A percentile compares a stretch with the other conserved stretches of the same genome.
Evolutionary conservation across 2,329 filamentous ascomycete species (phyloP).

Genomic region (Cadophora luteo-olivacea): DNA sequence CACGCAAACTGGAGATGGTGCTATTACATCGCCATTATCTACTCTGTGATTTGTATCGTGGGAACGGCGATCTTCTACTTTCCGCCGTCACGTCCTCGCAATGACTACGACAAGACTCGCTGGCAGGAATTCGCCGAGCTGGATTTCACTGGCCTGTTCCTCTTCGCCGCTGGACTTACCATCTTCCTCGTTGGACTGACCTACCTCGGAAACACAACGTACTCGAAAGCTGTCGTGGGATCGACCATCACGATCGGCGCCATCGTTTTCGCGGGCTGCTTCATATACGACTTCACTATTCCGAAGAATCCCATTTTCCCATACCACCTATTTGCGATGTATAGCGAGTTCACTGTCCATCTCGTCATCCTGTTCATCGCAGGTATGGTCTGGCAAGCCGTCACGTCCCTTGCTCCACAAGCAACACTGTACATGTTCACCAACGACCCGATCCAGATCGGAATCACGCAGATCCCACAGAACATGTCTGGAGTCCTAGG

Average conservation of each 20-base stretch:
- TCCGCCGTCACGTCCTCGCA: constrained; percentile 52
- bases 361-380: constrained; percentile 44
- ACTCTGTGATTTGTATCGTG: constrained; percentile 47
- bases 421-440: constrained; percentile 45
- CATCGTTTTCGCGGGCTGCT: constrained; percentile 31
- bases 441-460: constrained; percentile 42
- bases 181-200: constrained; percentile 54
- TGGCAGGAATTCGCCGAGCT: constrained; percentile 51
- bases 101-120: constrained; percentile 48
- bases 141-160: constrained; percentile 53
- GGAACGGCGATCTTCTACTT: constrained; percentile 54
- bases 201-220: constrained; percentile 49
- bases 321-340: constrained; percentile 40
- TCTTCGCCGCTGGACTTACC: constrained; percentile 51
- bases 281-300: constrained; percentile 44
- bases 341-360: constrained; percentile 43
- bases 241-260: constrained; percentile 34
- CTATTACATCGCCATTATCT: constrained; percentile 56
- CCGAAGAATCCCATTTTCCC: constrained; percentile 46
- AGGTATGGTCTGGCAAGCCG: constrained; percentile 43
- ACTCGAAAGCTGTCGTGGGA: constrained; percentile 49
- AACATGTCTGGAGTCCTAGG: constrained; percentile 39
- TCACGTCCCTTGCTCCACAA: constrained; percentile 43
- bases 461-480: constrained; percentile 40
- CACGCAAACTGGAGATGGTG: constrained; percentile 55